phyloP scores from a whole-genome alignment of 148 eudicot genomes.

The Silene conica region DNA sequence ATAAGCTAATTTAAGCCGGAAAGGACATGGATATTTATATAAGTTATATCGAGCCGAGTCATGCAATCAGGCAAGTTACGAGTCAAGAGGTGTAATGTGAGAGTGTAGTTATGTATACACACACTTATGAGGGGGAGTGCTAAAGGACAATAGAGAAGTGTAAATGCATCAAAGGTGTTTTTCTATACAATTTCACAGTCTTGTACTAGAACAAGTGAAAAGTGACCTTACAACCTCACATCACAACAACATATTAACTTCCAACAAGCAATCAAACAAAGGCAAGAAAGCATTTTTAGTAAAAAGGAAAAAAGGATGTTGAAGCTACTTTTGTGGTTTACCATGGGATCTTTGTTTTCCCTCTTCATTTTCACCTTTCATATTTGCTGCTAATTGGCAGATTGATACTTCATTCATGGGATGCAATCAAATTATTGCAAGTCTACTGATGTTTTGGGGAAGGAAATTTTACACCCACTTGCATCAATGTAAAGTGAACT shows the following conservation, averaged over 20 bases:
- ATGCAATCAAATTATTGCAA: not conserved
- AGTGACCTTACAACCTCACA: conserved; percentile 2
- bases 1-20: no score
- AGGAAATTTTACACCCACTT: no score
- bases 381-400: not conserved
- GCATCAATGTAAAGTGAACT: no score
- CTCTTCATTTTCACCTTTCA: not conserved
- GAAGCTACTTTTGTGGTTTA: conserved; percentile 6
- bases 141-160: conserved; percentile 6
- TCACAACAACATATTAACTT: not conserved
- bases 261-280: conserved; percentile 16
- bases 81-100: not conserved
- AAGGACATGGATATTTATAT: no score
- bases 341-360: conserved; percentile 3
- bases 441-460: no score
- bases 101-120: not conserved
- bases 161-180: not conserved
- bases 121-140: not conserved
- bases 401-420: not conserved
- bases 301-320: not conserved
- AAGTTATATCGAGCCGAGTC: not conserved
- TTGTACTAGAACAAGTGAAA: conserved; percentile 10
- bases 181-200: not conserved
- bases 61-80: not conserved
- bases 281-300: not conserved